These are phyloP conservation scores for Penicillium corylophilum DNA, from an alignment of 2,329 filamentous ascomycete genomes.

Conservation along the genomic window DNA sequence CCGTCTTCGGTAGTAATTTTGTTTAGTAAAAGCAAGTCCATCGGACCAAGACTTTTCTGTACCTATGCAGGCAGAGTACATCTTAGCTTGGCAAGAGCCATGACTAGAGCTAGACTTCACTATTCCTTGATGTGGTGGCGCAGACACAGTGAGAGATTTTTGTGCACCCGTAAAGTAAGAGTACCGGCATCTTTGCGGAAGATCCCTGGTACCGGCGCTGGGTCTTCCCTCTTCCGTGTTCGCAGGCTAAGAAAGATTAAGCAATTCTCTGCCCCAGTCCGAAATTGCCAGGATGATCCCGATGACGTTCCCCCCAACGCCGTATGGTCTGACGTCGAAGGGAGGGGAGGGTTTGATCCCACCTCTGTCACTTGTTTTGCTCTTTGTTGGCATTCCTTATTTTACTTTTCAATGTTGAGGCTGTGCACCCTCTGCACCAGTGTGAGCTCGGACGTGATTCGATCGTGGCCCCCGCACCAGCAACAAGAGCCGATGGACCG, in stretches of 20 bases:
- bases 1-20: neutral
- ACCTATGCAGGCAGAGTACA: too few relatives aligned
- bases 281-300: slow-evolving; percentile 14
- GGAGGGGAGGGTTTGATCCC: neutral
- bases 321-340: neutral
- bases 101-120: too few relatives aligned
- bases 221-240: slow-evolving; percentile 24
- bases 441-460: slow-evolving; percentile 16
- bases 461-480: slow-evolving; percentile 27
- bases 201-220: slow-evolving; percentile 25
- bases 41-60: too few relatives aligned
- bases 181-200: slow-evolving; percentile 6
- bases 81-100: slow-evolving; percentile 1
- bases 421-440: slow-evolving; percentile 27
- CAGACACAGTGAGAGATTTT: slow-evolving; percentile 15
- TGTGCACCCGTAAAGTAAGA: neutral
- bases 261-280: slow-evolving; percentile 11
- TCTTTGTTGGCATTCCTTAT: neutral
- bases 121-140: slow-evolving; percentile 1
- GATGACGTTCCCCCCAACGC: slow-evolving; percentile 14
- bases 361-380: neutral
- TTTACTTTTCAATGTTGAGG: slow-evolving; percentile 21
- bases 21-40: too few relatives aligned
- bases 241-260: slow-evolving; percentile 17
- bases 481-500: slow-evolving; percentile 20